Evolutionary conservation across 306 rosid genomes (phyloP).

Genomic region (Sicyos edulis): DNA sequence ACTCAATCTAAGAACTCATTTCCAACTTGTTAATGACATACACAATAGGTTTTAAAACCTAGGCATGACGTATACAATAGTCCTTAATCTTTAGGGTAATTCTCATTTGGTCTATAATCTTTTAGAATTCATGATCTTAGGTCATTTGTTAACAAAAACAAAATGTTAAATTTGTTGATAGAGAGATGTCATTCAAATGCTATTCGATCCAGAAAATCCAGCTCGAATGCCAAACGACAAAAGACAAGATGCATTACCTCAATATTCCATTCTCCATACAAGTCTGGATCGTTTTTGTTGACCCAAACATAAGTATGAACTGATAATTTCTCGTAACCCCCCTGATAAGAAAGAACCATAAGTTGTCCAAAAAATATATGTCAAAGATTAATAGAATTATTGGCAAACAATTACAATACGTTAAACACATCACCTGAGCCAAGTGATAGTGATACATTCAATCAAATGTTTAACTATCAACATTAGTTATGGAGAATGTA

Average conservation of each 20-base stretch:
- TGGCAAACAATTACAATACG: background rate
- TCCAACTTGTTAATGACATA: too few species aligned
- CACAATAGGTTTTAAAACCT: too few species aligned
- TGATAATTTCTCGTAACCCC: constrained; percentile 38
- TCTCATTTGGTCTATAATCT: background rate
- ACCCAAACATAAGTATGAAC: constrained; percentile 68
- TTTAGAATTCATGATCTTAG: background rate
- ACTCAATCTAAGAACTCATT: background rate
- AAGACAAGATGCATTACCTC: constrained; percentile 44
- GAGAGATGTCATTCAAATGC: too few species aligned
- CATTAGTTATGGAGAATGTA: background rate
- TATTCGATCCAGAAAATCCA: too few species aligned
- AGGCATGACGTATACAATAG: background rate
- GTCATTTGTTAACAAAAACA: background rate
- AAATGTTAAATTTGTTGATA: background rate
- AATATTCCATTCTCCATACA: constrained; percentile 81
- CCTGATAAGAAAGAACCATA: constrained; percentile 35
- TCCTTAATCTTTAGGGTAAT: background rate
- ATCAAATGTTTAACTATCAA: background rate
- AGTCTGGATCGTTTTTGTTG: constrained; percentile 59
- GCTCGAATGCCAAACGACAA: constrained; percentile 1
- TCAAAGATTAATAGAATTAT: background rate
- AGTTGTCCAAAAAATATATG: background rate
- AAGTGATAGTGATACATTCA: background rate
- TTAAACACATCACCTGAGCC: background rate